Evolutionary conservation across 1,139 yeast species (phyloP).

Genomic region (Pichia norvegensis): DNA sequence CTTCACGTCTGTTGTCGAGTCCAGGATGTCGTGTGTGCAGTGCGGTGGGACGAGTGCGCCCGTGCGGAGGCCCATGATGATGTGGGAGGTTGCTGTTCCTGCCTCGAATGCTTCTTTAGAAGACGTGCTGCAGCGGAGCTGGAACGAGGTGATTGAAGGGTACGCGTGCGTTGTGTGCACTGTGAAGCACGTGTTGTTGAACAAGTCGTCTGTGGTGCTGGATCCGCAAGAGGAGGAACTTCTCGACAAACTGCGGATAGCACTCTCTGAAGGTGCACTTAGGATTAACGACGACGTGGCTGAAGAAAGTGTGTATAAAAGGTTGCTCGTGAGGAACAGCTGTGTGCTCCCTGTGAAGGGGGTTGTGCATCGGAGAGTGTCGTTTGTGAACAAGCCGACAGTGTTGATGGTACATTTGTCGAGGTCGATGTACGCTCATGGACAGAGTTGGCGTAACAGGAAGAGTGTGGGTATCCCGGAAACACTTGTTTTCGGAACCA

Average conservation of each 20-base stretch:
- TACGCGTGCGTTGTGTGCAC: conserved; percentile 70
- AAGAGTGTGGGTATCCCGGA: conserved; percentile 63
- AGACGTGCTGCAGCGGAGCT: conserved; percentile 48
- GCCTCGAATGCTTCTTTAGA: conserved; percentile 40
- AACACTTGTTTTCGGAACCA: conserved; percentile 41
- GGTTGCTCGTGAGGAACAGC: conserved; percentile 39
- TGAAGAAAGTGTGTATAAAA: conserved; percentile 29
- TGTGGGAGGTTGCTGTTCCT: conserved; percentile 71
- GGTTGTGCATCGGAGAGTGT: conserved; percentile 57
- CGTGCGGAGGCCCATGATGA: conserved; percentile 54
- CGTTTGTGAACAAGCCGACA: conserved; percentile 59
- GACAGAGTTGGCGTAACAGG: conserved; percentile 62
- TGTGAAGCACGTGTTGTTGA: neutral
- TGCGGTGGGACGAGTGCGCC: conserved; percentile 63
- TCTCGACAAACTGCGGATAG: conserved; percentile 10
- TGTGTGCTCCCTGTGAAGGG: conserved; percentile 33
- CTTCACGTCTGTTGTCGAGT: conserved; percentile 58
- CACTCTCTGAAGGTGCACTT: conserved; percentile 25
- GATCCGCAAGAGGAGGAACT: conserved; percentile 19
- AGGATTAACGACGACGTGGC: conserved; percentile 58
- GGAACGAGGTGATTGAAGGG: conserved; percentile 67
- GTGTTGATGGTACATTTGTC: conserved; percentile 72
- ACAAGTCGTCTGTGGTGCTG: conserved; percentile 1
- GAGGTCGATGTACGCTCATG: conserved; percentile 70
- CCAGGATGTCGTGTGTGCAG: conserved; percentile 58